Base-by-base conservation (phyloP, 352 stramenopile species). In the Phytophthora sojae region DNA sequence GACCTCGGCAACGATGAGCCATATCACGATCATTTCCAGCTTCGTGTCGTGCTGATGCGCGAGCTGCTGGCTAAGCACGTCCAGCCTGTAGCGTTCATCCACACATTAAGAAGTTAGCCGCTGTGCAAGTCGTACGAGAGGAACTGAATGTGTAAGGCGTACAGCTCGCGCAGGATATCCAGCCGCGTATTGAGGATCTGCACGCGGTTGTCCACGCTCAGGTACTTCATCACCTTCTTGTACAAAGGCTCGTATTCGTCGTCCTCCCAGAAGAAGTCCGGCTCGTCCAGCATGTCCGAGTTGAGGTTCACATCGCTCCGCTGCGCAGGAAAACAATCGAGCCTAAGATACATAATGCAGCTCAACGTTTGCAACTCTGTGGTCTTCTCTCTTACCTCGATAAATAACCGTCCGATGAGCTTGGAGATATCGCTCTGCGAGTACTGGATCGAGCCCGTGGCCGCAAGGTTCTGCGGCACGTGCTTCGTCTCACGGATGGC, bases 181-280 rank as follows among this genome's bases (percentile, higher is more conserved):
- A 99, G 79, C 26, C 95, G 91, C 50, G 92, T 97, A 75, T 99
- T 99, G 57, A 99, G 81, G 55, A 98, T 93, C 64, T 97, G 86
- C 30, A 98, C 90, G 29, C 95, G 87, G 54, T 95, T 95, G 57
- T 97, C 88, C 63, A 98, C 91, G 56, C 98, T 95, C 42, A 98
- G 76, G 69, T 98, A 98, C 71, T 95, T 92, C 73, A 93, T 90
- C 62, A 98, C 83, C 60, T 93, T 93, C 67, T 95, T 86, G 80
- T 98, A 98, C 55, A 96, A 63, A 6, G 94, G 94, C 72, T 98
- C 91, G 66, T 96, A 97, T 64, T 96, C 78, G 68, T 98, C 91
- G 49, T 97, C 86, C 69, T 98, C 93, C 95, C 95, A 98, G 73
- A 98, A 98, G 56, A 97, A 98, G 55, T 98, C 94, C 1, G 95